Base-by-base conservation (phyloP, 441 rosid genomes). In the Flueggea neowawraea region DNA sequence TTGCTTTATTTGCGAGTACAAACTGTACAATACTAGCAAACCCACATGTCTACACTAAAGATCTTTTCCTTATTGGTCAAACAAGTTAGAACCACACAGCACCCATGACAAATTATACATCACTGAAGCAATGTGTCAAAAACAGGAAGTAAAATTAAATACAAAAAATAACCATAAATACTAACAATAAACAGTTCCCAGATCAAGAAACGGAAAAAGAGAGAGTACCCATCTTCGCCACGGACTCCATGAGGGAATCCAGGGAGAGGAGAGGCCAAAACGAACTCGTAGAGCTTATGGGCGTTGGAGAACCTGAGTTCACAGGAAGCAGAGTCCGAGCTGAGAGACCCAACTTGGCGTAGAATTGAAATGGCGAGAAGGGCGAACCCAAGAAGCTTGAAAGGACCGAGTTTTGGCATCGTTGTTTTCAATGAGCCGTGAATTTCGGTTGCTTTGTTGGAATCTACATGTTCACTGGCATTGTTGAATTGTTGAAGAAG, bases 161-260 rank as follows among this genome's bases (percentile, higher is more conserved):
- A 53, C 48, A 28, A 45, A 43, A 66, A 66, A 67, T 47, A 17
- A 60, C 12, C 36, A 45, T 55, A 22, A 22, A 22, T 22, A 22
- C 1, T 1, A 22, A 22, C 28, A 22, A 22, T 22, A 22, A 22
- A 22, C 28, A 22, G 28, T 31, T 52, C 58, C 71, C 69, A 72
- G 65, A 70, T 66, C 72, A 57, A 58, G 52, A 52, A 72, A 66
- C 60, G 52, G 53, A 43, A 51, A 61, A 55, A 11, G 36, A 39
- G 65, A 60, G 63, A 70, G 73, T 75, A 84, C 98, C 98, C 98
- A 71, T 95, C 99, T 81, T 91, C 98, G 79, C 97, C 89, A 72
- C 88, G 95, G 57, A 75, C 80, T 33, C 98, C 99, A 41, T 91
- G 97, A 70, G 97, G 96, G 36, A 69, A 85, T 6, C 74, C 81